phyloP scores from a whole-genome alignment of 2,329 filamentous ascomycete genomes.

The Trichoderma guizhouense region DNA sequence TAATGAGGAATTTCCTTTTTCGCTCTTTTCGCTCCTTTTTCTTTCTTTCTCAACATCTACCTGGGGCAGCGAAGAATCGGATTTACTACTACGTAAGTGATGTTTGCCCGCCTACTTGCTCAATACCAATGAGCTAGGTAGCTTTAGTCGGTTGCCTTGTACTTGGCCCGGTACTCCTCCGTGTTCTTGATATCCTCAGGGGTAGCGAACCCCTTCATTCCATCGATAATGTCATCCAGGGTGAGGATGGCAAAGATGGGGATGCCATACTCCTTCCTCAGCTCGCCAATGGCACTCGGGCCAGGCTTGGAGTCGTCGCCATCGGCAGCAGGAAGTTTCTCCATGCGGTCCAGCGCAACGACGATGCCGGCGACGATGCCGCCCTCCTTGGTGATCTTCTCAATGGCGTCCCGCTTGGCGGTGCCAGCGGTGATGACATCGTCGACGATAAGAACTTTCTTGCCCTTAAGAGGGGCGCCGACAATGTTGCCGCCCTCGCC shows the following conservation, averaged over 20 bases:
- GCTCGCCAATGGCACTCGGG: conserved; percentile 80
- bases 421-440: conserved; percentile 96
- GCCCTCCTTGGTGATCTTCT: conserved; percentile 81
- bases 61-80: neutral
- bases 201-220: conserved; percentile 59
- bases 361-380: conserved; percentile 83
- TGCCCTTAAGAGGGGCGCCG: conserved; percentile 78
- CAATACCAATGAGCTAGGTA: neutral
- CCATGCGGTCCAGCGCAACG: conserved; percentile 82
- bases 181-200: conserved; percentile 63
- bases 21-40: neutral
- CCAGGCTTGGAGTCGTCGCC: conserved; percentile 66
- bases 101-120: neutral
- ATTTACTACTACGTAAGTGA: neutral
- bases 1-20: neutral
- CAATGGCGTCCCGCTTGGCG: conserved; percentile 87
- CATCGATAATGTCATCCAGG: conserved; percentile 76
- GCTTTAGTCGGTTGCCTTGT: conserved; percentile 55
- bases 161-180: conserved; percentile 69
- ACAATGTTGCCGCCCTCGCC: conserved; percentile 94
- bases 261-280: conserved; percentile 77
- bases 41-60: neutral
- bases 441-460: conserved; percentile 86
- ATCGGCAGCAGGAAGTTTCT: conserved; percentile 67
- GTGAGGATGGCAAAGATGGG: conserved; percentile 82